phyloP scores from a whole-genome alignment of 768 basidiomycete genomes.

The Lyophyllum decastes region DNA sequence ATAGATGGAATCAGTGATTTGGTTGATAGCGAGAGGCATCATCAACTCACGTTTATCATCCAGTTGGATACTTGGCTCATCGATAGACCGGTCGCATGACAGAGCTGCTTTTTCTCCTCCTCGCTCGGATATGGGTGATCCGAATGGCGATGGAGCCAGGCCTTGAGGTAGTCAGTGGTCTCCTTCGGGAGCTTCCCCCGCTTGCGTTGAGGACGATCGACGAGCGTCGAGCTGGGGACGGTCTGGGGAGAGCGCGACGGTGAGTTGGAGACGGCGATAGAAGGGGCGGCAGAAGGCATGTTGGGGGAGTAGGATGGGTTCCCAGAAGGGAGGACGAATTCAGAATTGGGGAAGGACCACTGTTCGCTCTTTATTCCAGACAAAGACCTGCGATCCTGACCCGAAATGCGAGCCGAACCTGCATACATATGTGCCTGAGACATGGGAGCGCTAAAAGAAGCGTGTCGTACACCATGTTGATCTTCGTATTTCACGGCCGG shows the following conservation, averaged over 20 bases:
- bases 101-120: conserved; percentile 89
- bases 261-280: conserved; percentile 44
- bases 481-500: conserved; percentile 72
- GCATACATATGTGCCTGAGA: conserved; percentile 64
- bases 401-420: conserved; percentile 70
- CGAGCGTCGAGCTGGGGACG: conserved; percentile 56
- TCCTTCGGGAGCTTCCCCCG: conserved; percentile 89
- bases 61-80: conserved; percentile 92
- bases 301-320: conserved; percentile 44
- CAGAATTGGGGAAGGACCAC: conserved; percentile 67
- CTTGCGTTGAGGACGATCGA: conserved; percentile 78
- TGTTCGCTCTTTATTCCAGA: conserved; percentile 61
- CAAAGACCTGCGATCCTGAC: conserved; percentile 62
- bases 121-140: conserved; percentile 90
- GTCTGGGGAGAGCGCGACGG: conserved; percentile 56
- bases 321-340: conserved; percentile 52
- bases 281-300: conserved; percentile 45
- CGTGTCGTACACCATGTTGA: conserved; percentile 53
- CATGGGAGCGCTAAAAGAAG: conserved; percentile 62
- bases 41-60: conserved; percentile 78
- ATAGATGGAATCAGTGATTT: conserved; percentile 15
- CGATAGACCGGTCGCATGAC: conserved; percentile 81
- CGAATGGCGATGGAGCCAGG: conserved; percentile 85
- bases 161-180: conserved; percentile 86
- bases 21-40: conserved; percentile 7